Evolutionary conservation across 768 basidiomycete species (phyloP).

Genomic region (Leccinum ochraceum): DNA sequence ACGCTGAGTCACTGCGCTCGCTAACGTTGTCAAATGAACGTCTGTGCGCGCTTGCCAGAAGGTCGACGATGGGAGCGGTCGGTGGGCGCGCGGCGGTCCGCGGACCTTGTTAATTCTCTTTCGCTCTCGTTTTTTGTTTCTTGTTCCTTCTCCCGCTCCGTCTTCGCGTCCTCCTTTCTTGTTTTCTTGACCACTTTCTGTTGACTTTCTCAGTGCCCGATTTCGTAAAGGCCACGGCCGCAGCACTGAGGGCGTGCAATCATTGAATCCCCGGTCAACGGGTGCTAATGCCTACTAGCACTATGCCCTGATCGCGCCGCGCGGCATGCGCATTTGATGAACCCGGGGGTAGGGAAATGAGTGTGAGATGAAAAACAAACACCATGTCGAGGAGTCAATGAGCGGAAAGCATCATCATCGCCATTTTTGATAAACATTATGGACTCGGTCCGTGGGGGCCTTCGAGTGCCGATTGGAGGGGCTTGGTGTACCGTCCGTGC

Average conservation of each 20-base stretch:
- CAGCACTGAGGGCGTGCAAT: not conserved
- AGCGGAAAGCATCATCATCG: no score
- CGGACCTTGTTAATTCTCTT: not conserved
- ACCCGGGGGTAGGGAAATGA: not conserved
- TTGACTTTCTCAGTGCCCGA: no score
- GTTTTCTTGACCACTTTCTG: not conserved
- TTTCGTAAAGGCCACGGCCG: conserved; percentile 10
- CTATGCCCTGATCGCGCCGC: conserved; percentile 1
- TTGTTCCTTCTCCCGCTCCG: not conserved
- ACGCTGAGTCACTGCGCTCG: conserved; percentile 21
- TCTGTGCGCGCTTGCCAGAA: conserved; percentile 5
- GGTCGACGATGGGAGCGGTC: not conserved
- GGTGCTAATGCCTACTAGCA: not conserved
- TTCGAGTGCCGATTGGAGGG: not conserved
- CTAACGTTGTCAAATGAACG: not conserved
- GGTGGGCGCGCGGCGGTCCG: not conserved
- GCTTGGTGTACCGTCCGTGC: not conserved
- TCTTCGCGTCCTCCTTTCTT: not conserved
- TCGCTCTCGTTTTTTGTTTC: not conserved
- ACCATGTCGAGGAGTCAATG: no score
- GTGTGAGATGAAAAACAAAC: conserved; percentile 22
- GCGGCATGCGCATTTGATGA: conserved; percentile 5
- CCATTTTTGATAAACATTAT: no score
- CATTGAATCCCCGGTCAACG: conserved; percentile 13
- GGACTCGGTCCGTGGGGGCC: no score